A percentile compares a stretch with the other conserved stretches of the same genome.
Conservation (phyloP, 176 grass and related monocot genomes). For the Thinopyrum elongatum region DNA sequence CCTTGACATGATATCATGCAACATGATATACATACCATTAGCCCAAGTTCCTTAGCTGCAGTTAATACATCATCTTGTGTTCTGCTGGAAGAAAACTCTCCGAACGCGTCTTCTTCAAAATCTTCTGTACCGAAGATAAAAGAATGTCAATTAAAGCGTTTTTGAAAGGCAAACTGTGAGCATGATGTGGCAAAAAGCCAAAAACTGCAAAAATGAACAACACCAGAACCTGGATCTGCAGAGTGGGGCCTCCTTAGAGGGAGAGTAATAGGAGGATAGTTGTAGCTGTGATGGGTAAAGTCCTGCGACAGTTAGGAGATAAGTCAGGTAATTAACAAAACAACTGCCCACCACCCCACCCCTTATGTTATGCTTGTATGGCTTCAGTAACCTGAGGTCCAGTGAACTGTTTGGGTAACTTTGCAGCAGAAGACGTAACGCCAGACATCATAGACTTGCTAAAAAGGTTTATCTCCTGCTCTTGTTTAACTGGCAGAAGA, state of each 20-base stretch:
- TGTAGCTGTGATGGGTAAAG: slow-evolving; percentile 33
- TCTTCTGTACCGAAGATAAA: slow-evolving; percentile 20
- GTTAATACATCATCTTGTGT: slow-evolving; percentile 32
- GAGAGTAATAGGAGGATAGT: slow-evolving; percentile 34
- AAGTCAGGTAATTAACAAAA: background rate
- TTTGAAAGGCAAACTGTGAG: background rate
- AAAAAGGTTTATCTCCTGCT: background rate
- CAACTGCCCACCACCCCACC: background rate
- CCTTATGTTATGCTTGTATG: background rate
- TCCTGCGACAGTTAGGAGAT: slow-evolving; percentile 33
- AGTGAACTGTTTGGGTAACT: slow-evolving; percentile 17
- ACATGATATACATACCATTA: slow-evolving; percentile 42
- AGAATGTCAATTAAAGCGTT: background rate
- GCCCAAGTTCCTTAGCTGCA: slow-evolving; percentile 47
- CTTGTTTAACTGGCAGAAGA: slow-evolving; percentile 1
- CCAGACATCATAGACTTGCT: background rate
- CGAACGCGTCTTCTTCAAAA: slow-evolving; percentile 47
- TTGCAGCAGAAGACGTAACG: slow-evolving; percentile 20
- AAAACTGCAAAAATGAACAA: slow-evolving; percentile 14
- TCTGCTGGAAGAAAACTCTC: slow-evolving; percentile 32
- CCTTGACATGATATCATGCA: slow-evolving; percentile 1
- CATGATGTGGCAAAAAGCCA: background rate
- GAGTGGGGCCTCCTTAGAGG: slow-evolving; percentile 44
- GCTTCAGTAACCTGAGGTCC: slow-evolving; percentile 43
- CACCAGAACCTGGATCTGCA: slow-evolving; percentile 47